Conservation (phyloP, 306 rosid species). For the barrel medic (Medicago truncatula) region MtrunA17r5.0-ANR NC_053047.1:42686001-42686500, state of each 20-base stretch:
- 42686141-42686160: conserved; percentile 66
- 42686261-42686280: conserved; percentile 96
- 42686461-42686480: conserved; percentile 91
- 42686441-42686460: conserved; percentile 84
- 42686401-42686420: conserved; percentile 91
- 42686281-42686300: conserved; percentile 94
- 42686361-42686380: conserved; percentile 96
- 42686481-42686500: conserved; percentile 81
- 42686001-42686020: conserved; percentile 75
- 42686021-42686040: conserved; percentile 88
- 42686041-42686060: conserved; percentile 90
- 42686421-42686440: conserved; percentile 93
- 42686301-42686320: conserved; percentile 90
- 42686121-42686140: conserved; percentile 66
- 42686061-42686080: conserved; percentile 67
- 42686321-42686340: conserved; percentile 70
- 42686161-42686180: conserved; percentile 92
- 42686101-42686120: conserved; percentile 78
- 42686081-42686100: conserved; percentile 79
- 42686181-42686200: conserved; percentile 73
- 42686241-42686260: conserved; percentile 91
- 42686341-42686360: conserved; percentile 98
- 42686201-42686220: conserved; percentile 86
- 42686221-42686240: conserved; percentile 90
- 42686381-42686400: conserved; percentile 80